Base-by-base conservation (phyloP, 2,329 filamentous ascomycete genomes). In the Metarhizium anisopliae region DNA sequence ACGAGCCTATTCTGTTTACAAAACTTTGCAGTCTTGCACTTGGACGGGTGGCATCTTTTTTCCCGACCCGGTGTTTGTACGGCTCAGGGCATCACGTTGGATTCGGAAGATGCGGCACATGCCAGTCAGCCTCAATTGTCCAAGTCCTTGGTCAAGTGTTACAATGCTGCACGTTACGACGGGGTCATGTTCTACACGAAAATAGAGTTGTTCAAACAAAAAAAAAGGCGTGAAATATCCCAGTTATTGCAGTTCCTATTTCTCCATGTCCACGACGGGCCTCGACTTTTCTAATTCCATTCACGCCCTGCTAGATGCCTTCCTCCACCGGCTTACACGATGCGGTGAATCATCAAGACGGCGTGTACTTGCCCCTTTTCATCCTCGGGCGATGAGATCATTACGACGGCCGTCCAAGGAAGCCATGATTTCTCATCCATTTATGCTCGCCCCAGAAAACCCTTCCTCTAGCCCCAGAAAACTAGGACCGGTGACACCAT, bases 321-420 rank as follows among this genome's bases (percentile, higher is more conserved):
- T 8, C 7, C 18, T 4, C n/a, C 29, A 25, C 35, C 14, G 25
- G 29, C 29, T 10, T n/a, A 25, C 25, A 36, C 20, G 32, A 18
- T 20, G 16, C 18, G n/a, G 30, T 38, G 36, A 51, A 51, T 29
- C 4, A 25, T 51, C 36, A 18, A 20, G 13, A 14, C 45, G 13
- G 45, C 18, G 20, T 30, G 42, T 30, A 14, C 25, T 30, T 29
- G 8, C 45, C 45, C 45, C 13, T 20, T 45, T n/a, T 32, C 16
- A 38, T 35, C 38, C 32, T 25, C 32, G 25, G n/a, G 20, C 30
- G 42, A 56, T 58, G 51, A 58, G 51, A 52, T 58, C 54, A 56
- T 56, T 18, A 38, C 40, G 18, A 25, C 4, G n/a, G 16, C 50
- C 40, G 13, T 29, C 16, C 8, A 13, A 36, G n/a, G 4, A 25